Evolutionary conservation across 2,329 filamentous ascomycete species (phyloP).

Genomic region (Penicillium sp.): DNA sequence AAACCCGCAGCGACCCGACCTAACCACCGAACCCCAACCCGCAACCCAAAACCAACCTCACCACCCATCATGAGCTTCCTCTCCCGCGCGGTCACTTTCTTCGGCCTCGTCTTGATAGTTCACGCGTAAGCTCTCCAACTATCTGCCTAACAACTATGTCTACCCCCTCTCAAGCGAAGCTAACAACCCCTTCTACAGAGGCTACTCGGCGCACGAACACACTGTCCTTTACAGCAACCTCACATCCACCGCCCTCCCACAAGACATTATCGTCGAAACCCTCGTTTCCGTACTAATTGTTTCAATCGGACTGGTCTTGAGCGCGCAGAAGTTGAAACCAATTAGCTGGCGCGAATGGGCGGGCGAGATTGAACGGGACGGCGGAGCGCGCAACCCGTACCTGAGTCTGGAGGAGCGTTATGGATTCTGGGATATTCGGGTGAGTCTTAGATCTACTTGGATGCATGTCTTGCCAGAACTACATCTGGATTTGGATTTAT

Average conservation of each 20-base stretch:
- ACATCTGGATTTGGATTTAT: background rate
- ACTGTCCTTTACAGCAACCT: constrained; percentile 66
- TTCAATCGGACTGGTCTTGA: constrained; percentile 77
- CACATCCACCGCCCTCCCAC: constrained; percentile 61
- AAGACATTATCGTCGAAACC: constrained; percentile 87
- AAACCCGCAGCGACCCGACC: background rate
- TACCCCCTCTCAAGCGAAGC: background rate
- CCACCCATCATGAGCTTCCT: constrained; percentile 64
- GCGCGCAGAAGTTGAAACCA: constrained; percentile 75
- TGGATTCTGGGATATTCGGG: constrained; percentile 85
- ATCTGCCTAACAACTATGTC: background rate
- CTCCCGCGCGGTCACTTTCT: constrained; percentile 67
- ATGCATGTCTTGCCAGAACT: background rate
- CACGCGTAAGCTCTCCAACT: constrained; percentile 69
- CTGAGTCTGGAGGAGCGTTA: constrained; percentile 73
- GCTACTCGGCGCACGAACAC: constrained; percentile 95
- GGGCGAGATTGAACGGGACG: constrained; percentile 68
- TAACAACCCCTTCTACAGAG: constrained; percentile 54
- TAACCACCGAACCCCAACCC: background rate
- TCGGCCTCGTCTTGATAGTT: constrained; percentile 75
- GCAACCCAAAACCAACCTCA: constrained; percentile 4
- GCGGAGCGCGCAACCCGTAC: constrained; percentile 75
- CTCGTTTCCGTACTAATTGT: constrained; percentile 76
- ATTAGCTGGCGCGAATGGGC: constrained; percentile 82
- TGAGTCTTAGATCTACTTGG: constrained; percentile 39